Evolutionary conservation across 1,139 yeast species (phyloP).

Genomic region (Lodderomyces oxycetoniae): DNA sequence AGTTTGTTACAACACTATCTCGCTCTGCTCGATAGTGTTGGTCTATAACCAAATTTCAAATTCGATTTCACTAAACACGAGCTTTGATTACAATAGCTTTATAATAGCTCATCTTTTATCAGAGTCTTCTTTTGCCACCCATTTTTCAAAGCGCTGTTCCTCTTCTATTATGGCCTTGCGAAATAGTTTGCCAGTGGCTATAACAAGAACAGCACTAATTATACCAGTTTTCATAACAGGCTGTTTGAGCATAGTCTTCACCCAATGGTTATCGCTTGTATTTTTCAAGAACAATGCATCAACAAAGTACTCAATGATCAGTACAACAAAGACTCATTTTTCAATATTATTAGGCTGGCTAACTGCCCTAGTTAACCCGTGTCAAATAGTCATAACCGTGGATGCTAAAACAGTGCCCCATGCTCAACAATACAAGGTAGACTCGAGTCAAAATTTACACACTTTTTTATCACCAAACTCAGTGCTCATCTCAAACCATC

Average conservation of each 20-base stretch:
- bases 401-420: slow-evolving; percentile 24
- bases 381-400: slow-evolving; percentile 38
- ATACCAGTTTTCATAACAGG: slow-evolving; percentile 41
- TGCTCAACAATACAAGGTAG: slow-evolving; percentile 17
- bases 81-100: too few relatives aligned
- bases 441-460: slow-evolving; percentile 24
- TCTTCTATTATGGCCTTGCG: slow-evolving; percentile 12
- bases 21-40: too few relatives aligned
- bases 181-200: slow-evolving; percentile 17
- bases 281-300: slow-evolving; percentile 24
- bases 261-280: slow-evolving; percentile 36
- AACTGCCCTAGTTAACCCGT: slow-evolving; percentile 39
- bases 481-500: slow-evolving; percentile 78
- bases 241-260: slow-evolving; percentile 35
- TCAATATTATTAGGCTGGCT: slow-evolving; percentile 43
- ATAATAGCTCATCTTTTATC: too few relatives aligned
- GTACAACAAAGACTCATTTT: slow-evolving; percentile 49
- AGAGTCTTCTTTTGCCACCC: background rate
- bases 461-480: slow-evolving; percentile 46
- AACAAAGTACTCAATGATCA: slow-evolving; percentile 32
- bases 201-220: slow-evolving; percentile 28
- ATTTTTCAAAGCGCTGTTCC: background rate
- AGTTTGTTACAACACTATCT: too few relatives aligned
- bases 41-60: too few relatives aligned
- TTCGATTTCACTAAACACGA: too few relatives aligned